Percentiles rank a stretch among this genome's conserved stretches.
These are phyloP conservation scores for Albifimbria verrucaria DNA, from an alignment of 2,329 filamentous ascomycete species.

Conservation along the genomic window DNA sequence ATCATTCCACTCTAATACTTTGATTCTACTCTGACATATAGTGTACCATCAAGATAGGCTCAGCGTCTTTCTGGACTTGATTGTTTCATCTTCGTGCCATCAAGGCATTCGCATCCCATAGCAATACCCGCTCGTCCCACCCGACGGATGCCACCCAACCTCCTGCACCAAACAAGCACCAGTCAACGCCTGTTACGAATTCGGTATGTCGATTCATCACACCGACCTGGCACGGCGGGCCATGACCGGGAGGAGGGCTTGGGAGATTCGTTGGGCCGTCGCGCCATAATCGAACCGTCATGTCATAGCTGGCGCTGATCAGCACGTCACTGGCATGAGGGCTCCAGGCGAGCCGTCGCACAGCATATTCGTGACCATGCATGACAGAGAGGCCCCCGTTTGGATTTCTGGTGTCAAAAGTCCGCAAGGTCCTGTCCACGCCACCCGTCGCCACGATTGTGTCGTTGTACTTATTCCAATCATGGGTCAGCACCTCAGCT, in stretches of 20 bases:
- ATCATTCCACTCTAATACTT: neutral
- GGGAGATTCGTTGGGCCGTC: slow-evolving; percentile 56
- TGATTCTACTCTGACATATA: neutral
- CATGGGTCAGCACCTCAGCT: slow-evolving; percentile 84
- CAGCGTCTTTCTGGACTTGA: slow-evolving; percentile 8
- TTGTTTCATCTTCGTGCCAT: slow-evolving; percentile 23
- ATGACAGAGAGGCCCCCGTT: slow-evolving; percentile 67
- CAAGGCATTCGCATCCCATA: slow-evolving; percentile 79
- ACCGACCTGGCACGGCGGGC: slow-evolving; percentile 69
- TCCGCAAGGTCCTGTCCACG: slow-evolving; percentile 82
- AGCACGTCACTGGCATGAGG: slow-evolving; percentile 89
- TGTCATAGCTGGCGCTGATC: slow-evolving; percentile 91
- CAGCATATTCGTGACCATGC: slow-evolving; percentile 85
- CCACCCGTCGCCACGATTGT: slow-evolving; percentile 82
- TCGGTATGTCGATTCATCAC: slow-evolving; percentile 92
- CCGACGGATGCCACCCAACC: slow-evolving; percentile 94
- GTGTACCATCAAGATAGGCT: neutral
- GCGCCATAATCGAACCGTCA: slow-evolving; percentile 93
- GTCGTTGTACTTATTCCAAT: slow-evolving; percentile 98
- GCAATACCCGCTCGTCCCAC: slow-evolving; percentile 87
- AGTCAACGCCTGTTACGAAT: slow-evolving; percentile 94
- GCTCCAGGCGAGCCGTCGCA: slow-evolving; percentile 83
- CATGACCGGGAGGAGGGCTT: slow-evolving; percentile 31
- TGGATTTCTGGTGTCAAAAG: slow-evolving; percentile 84
- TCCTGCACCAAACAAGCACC: slow-evolving; percentile 93